Evolutionary conservation across 495 filamentous ascomycete species (phyloP), one percentile per base, ranked within the genome.

Genomic region (Hypoxylon lienhwacheense): DNA sequence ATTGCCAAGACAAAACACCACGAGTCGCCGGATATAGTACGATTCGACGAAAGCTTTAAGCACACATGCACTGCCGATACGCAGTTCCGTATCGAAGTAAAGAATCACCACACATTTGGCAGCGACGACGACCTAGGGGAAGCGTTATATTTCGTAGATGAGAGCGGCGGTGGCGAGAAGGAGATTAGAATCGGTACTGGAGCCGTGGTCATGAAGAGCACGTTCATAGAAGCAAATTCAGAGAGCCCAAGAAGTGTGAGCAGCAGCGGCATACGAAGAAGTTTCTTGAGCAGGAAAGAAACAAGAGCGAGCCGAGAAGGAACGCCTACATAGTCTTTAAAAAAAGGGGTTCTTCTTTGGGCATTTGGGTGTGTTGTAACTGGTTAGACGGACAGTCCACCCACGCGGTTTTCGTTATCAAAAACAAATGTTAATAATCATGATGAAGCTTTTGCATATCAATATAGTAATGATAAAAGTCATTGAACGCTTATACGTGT

Each of bases 1-100:
- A 77, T 96, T 47, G 81, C 88, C 73, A 97, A 97, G 74, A 92
- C 87, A 12, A 95, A 96, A 68, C 80, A 84, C 55, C 76, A 77
- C 61, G 96, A 96, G 70, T 75, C 81, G 7, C 68, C 78, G 17
- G 73, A 68, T 14, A 70, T 75, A 0, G 77, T 86, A 3, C 72
- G 70, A n/a, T 95, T 83, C 61, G 85, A 88, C 54, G 91, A 96
- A 68, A 83, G 79, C 15, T 91, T 91, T 77, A 86, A 82, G 50
- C 80, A 90, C 39, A 74, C 78, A 26, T 91, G 88, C 62, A 82
- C 85, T 5, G 84, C 92, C 4, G 93, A 96, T 64, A 81, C 88
- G 31, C 84, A 88, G 66, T 97, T 96, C 75, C 85, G 88, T 67
- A 64, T 99, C 39, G 78, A 85, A 47, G 93, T 91, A 40, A 87